Conservation (phyloP, 257 asterid genomes). For the Forsythia suspensa region DNA sequence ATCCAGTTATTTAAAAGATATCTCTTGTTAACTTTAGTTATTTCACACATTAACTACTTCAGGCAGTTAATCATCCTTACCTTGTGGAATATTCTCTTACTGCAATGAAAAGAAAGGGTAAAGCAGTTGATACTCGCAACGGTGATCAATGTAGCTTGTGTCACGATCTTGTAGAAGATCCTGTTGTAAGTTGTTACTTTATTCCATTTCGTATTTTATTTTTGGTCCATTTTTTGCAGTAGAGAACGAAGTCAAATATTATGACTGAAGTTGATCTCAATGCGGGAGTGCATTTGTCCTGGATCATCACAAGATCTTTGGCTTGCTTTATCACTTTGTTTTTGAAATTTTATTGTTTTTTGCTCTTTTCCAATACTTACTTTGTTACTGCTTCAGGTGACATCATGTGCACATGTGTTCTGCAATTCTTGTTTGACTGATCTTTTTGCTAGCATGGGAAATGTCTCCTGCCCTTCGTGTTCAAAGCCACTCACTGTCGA, state of each 20-base stretch:
- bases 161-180: slow-evolving; percentile 50
- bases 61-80: slow-evolving; percentile 65
- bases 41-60: background rate
- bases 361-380: background rate
- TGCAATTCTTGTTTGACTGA: slow-evolving; percentile 64
- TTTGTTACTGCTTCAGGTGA: slow-evolving; percentile 49
- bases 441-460: no score
- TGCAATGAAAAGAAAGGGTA: slow-evolving; percentile 50
- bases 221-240: background rate
- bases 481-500: slow-evolving; percentile 51
- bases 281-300: no score
- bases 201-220: background rate
- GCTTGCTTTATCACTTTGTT: background rate
- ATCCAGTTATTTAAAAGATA: no score
- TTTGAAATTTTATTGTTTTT: background rate
- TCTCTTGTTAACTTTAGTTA: background rate
- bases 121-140: background rate
- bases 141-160: slow-evolving; percentile 37
- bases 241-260: background rate
- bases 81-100: slow-evolving; percentile 51
- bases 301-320: no score
- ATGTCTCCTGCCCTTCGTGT: slow-evolving; percentile 68
- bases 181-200: slow-evolving; percentile 34
- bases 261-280: background rate
- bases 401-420: slow-evolving; percentile 77